phyloP scores from a whole-genome alignment of 2,329 filamentous ascomycete genomes.

The Penicillium capsulatum region DNA sequence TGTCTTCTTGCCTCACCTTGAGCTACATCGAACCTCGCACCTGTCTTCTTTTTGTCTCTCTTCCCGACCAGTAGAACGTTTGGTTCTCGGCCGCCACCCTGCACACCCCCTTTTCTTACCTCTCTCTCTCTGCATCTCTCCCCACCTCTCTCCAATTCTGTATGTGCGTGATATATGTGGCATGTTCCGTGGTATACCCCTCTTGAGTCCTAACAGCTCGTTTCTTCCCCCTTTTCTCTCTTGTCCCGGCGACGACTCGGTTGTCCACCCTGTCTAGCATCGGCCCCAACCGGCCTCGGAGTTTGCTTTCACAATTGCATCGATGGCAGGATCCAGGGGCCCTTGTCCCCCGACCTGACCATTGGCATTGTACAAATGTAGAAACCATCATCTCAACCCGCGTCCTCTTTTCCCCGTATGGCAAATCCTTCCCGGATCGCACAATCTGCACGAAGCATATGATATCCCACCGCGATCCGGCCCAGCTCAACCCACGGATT shows the following conservation, averaged over 20 bases:
- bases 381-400: too few species aligned
- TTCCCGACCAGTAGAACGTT: constrained; percentile 3
- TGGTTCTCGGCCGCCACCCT: constrained; percentile 5
- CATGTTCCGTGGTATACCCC: constrained; percentile 28
- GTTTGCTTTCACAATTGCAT: constrained; percentile 9
- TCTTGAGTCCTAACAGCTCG: constrained; percentile 20
- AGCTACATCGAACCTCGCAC: constrained; percentile 10
- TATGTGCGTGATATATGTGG: constrained; percentile 24
- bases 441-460: too few species aligned
- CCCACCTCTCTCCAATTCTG: constrained; percentile 10
- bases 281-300: constrained; percentile 8
- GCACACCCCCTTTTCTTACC: constrained; percentile 9
- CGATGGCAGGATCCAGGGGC: too few species aligned
- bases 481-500: too few species aligned
- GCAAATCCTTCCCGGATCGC: too few species aligned
- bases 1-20: constrained; percentile 2
- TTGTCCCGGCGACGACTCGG: constrained; percentile 15
- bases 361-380: too few species aligned
- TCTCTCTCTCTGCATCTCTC: constrained; percentile 7
- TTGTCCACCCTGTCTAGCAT: constrained; percentile 9
- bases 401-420: too few species aligned
- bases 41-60: constrained; percentile 3
- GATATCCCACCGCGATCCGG: too few species aligned
- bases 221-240: constrained; percentile 8
- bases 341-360: too few species aligned